A percentile compares a stretch with the other conserved stretches of the same genome.
phyloP scores from a whole-genome alignment of 2,329 filamentous ascomycete species.

The Exophiala dermatitidis region DNA sequence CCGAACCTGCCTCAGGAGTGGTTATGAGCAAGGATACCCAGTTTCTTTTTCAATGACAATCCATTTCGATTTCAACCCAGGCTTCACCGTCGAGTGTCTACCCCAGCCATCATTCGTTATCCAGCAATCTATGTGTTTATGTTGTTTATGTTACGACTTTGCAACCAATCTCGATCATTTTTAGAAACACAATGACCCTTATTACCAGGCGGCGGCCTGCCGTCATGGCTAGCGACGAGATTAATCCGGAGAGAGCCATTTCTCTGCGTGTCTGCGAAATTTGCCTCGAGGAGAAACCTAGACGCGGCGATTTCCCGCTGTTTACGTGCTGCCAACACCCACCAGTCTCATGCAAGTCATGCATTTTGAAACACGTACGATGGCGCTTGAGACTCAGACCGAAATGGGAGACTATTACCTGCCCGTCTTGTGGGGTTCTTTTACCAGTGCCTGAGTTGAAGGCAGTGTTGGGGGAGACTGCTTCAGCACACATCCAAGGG shows the following conservation, averaged over 20 bases:
- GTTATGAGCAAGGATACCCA: too few species aligned
- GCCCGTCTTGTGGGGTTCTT: slow-evolving; percentile 5
- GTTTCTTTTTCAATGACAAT: too few species aligned
- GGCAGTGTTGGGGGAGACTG: not conserved
- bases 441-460: not conserved
- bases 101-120: not conserved
- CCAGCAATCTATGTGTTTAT: not conserved
- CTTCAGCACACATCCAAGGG: not conserved
- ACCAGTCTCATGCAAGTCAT: slow-evolving; percentile 5
- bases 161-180: too few species aligned
- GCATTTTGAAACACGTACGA: not conserved
- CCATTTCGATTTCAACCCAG: too few species aligned
- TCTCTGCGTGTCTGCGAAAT: slow-evolving; percentile 6
- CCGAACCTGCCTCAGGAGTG: too few species aligned
- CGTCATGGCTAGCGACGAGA: slow-evolving; percentile 1
- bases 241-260: not conserved
- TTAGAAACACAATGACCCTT: too few species aligned
- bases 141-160: not conserved
- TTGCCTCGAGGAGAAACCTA: slow-evolving; percentile 10
- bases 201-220: not conserved
- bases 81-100: not conserved
- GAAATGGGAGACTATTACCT: slow-evolving; percentile 8
- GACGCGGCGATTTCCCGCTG: slow-evolving; percentile 5
- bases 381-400: not conserved
- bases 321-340: slow-evolving; percentile 6